Evolutionary conservation across 805 yeast species (phyloP).

Genomic region (Zygotorulaspora danielsina): DNA sequence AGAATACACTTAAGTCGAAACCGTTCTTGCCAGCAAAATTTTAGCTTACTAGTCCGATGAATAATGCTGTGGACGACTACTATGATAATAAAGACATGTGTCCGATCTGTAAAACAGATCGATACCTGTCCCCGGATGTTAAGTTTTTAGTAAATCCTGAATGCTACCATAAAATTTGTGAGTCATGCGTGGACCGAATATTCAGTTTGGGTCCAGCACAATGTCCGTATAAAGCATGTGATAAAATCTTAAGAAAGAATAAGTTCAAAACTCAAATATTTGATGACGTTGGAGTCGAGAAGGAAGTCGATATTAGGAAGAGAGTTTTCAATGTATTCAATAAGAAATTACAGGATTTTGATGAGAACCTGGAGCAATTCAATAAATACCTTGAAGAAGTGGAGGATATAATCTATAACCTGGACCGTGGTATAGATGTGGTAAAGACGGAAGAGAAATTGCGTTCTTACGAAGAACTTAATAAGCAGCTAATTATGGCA

Average conservation of each 20-base stretch:
- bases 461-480: constrained; percentile 64
- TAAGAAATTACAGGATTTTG: constrained; percentile 72
- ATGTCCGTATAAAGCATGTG: constrained; percentile 92
- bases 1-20: too few relatives aligned
- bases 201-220: constrained; percentile 94
- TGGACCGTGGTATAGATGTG: constrained; percentile 64
- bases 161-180: constrained; percentile 97
- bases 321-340: constrained; percentile 75
- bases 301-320: constrained; percentile 86
- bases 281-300: constrained; percentile 84
- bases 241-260: constrained; percentile 78
- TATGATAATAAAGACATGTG: constrained; percentile 74
- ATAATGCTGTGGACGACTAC: constrained; percentile 35
- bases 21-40: too few relatives aligned
- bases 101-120: constrained; percentile 94
- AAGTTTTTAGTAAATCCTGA: constrained; percentile 91
- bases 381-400: constrained; percentile 79
- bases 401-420: constrained; percentile 73
- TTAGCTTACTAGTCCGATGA: constrained; percentile 6
- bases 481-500: constrained; percentile 69
- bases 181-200: constrained; percentile 92
- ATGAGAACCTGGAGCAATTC: constrained; percentile 48
- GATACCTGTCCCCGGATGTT: constrained; percentile 91
- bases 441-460: constrained; percentile 65
- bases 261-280: constrained; percentile 89